Base-by-base conservation (phyloP, 2,329 filamentous ascomycete species). In the Diaporthe eres region DNA sequence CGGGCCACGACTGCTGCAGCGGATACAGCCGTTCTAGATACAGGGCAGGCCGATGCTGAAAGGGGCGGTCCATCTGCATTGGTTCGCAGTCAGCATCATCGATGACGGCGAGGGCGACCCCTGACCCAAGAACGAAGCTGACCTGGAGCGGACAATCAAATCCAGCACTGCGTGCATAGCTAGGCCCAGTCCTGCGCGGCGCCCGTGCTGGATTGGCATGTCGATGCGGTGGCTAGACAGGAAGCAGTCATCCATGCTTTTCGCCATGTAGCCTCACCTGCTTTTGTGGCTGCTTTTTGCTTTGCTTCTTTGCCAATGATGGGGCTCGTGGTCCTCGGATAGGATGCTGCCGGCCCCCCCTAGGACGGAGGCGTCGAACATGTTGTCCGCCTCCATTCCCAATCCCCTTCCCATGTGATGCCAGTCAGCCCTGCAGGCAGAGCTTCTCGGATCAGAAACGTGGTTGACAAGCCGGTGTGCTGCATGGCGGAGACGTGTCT, bases 401-500 rank as follows among this genome's bases (percentile, higher is more conserved):
- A 12, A 25, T 51, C 37, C 37, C 44, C 22, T 39, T 37, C 37
- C 65, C 34, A 68, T 74, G 72, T 72, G 65, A 68, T 53, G 72
- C 34, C 57, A 63, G 55, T 51, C 51, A 72, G 71, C 71, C 71
- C 22, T 58, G 63, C 57, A 60, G 53, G 57, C 53, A 58, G 39
- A 19, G 53, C 39, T 49, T 57, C 53, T 51, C 25, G 15, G 39
- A 25, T 71, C 34, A 39, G 58, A 75, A 73, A 70, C 70, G 61
- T 71, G 74, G 57, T 73, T 73, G 68, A 77, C 73, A 49, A 67
- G 58, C 51, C 31, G 51, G 17, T 60, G 28, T 65, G 74, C 71
- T 28, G 47, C 68, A 67, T 53, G 75, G 71, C 61, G 15, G 55
- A 75, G 73, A 70, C 60, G 57, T 75, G 75, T 73, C 37, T 51